phyloP scores from a whole-genome alignment of 1,284 basidiomycete species.

The Cutaneotrichosporon cutaneum region DNA sequence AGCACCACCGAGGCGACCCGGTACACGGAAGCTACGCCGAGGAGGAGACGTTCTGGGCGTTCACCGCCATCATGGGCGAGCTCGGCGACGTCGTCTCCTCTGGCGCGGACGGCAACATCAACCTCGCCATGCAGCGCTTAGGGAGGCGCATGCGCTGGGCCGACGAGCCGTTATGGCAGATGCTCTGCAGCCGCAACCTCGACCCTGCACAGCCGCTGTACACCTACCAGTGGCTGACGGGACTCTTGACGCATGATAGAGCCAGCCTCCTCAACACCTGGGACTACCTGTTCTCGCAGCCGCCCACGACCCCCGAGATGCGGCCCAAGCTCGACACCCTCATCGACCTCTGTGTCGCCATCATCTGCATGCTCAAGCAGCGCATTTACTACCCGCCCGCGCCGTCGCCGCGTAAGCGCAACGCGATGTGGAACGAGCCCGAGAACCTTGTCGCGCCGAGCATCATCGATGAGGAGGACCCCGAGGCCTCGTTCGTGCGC shows the following conservation, averaged over 20 bases:
- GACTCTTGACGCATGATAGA: conserved; percentile 36
- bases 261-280: conserved; percentile 38
- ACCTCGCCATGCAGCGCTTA: conserved; percentile 30
- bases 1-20: conserved; percentile 7
- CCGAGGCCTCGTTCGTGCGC: conserved; percentile 33
- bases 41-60: conserved; percentile 49
- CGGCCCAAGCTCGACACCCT: conserved; percentile 42
- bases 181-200: conserved; percentile 37
- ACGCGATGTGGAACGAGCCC: conserved; percentile 19
- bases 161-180: conserved; percentile 34
- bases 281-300: conserved; percentile 49
- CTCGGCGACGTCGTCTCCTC: conserved; percentile 31
- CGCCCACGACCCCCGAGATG: conserved; percentile 26
- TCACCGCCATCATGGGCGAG: conserved; percentile 41
- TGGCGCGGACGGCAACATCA: conserved; percentile 9
- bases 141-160: conserved; percentile 42
- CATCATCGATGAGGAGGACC: conserved; percentile 24
- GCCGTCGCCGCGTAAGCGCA: conserved; percentile 9
- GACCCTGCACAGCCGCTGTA: conserved; percentile 40
- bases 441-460: conserved; percentile 8
- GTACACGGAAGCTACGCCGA: conserved; percentile 32
- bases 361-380: conserved; percentile 41
- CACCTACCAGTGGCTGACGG: conserved; percentile 43
- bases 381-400: conserved; percentile 19
- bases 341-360: conserved; percentile 43